phyloP scores from a whole-genome alignment of 352 stramenopile genomes.

The Nothophytophthora sp. region DNA sequence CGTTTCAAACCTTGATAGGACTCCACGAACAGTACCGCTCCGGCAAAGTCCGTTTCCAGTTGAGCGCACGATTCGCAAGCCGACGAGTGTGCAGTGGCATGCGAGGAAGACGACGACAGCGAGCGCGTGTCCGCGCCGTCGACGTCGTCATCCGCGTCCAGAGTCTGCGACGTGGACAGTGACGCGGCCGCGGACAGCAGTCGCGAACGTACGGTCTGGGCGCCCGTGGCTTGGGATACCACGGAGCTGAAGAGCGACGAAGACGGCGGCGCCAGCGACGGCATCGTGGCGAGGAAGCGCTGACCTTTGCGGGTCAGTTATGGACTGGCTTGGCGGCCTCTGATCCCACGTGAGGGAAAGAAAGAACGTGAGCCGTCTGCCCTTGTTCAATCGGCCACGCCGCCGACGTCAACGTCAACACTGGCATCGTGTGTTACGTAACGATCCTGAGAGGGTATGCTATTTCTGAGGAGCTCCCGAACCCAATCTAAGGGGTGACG shows the following conservation, averaged over 20 bases:
- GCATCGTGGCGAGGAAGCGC: too few species aligned
- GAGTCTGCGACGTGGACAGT: too few species aligned
- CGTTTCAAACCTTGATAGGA: constrained; percentile 81
- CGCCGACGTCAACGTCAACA: constrained; percentile 1
- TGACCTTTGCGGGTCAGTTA: too few species aligned
- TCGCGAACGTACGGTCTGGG: constrained; percentile 43
- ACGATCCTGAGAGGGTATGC: too few species aligned
- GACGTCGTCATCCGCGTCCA: constrained; percentile 43
- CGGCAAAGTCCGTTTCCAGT: constrained; percentile 76
- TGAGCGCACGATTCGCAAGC: constrained; percentile 52
- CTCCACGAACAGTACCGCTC: constrained; percentile 78
- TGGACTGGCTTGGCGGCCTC: too few species aligned
- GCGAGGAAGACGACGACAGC: constrained; percentile 32
- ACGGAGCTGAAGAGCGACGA: constrained; percentile 40
- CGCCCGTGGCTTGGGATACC: constrained; percentile 40
- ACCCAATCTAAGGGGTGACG: too few species aligned
- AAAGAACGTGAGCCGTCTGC: too few species aligned
- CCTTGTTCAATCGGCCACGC: too few species aligned
- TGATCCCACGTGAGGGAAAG: too few species aligned
- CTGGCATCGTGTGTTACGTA: too few species aligned
- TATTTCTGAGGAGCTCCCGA: too few species aligned
- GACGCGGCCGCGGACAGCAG: constrained; percentile 36
- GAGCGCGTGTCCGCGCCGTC: constrained; percentile 32
- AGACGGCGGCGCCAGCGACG: constrained; percentile 33
- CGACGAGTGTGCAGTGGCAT: constrained; percentile 21